phyloP scores from a whole-genome alignment of 257 asterid genomes.

The Rhazya stricta region DNA sequence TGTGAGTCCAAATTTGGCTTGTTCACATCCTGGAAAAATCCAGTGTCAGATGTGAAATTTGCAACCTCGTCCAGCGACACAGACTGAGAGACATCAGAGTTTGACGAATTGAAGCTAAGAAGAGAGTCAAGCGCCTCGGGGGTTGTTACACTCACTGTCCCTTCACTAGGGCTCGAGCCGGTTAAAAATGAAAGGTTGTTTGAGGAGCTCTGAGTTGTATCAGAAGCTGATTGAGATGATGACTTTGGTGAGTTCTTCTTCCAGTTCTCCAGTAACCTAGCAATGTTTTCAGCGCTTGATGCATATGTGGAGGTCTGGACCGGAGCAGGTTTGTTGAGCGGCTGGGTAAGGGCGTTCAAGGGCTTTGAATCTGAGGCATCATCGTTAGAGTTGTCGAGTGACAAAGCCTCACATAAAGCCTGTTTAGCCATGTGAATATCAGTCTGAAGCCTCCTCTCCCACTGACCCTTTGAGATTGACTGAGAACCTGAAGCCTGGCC shows the following conservation, averaged over 20 bases:
- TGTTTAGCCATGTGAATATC: conserved; percentile 82
- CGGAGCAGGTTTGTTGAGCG: conserved; percentile 1
- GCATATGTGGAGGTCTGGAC: conserved; percentile 40
- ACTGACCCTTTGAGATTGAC: conserved; percentile 59
- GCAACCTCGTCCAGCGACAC: conserved; percentile 23
- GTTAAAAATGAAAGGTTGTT: conserved; percentile 26
- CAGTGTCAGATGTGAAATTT: conserved; percentile 25
- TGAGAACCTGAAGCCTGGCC: conserved; percentile 24
- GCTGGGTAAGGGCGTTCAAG: neutral
- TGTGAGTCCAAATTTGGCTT: conserved; percentile 14
- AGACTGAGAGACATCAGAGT: conserved; percentile 37
- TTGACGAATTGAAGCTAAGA: conserved; percentile 39
- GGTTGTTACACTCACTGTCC: conserved; percentile 24
- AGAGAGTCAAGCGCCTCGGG: conserved; percentile 32
- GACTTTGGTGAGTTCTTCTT: conserved; percentile 38
- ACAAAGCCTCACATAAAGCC: conserved; percentile 76
- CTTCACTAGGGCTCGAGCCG: conserved; percentile 61
- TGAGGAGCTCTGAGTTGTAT: conserved; percentile 24
- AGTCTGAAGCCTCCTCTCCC: conserved; percentile 94
- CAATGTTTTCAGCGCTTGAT: conserved; percentile 69
- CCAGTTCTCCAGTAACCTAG: conserved; percentile 73
- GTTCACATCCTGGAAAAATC: conserved; percentile 10
- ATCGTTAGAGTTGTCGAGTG: conserved; percentile 37
- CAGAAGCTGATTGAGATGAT: conserved; percentile 20
- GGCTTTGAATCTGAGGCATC: conserved; percentile 19